Base-by-base conservation (phyloP, 2,329 filamentous ascomycete genomes). In the Penicillium frequentans region DNA sequence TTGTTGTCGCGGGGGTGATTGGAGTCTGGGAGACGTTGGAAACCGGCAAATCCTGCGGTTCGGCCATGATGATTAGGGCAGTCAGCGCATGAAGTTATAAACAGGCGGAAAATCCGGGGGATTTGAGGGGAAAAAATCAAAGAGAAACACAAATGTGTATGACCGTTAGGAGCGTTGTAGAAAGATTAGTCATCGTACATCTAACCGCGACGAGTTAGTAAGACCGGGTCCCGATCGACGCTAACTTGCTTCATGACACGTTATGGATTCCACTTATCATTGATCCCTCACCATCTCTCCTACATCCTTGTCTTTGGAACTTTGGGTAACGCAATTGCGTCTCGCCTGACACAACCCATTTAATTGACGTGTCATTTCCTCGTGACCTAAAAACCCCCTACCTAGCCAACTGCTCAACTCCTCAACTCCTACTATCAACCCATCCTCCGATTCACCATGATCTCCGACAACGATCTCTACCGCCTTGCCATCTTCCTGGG, bases 401-500 rank as follows among this genome's bases (percentile, higher is more conserved):
- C 47, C 48, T 27, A 16, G 11, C 33, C 57, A 27, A 42, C 44
- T 52, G 24, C 26, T 24, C 35, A 46, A 19, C 27, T 9, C 23
- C 21, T 27, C 11, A 31, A 31, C 23, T 35, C 29, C 42, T 7
- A 19, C 37, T 49, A 27, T 16, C 42, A n/a, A 33, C 10, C 23
- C 10, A 7, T 14, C 23, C 14, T 23, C 35, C 21, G 37, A 39
- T 35, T 54, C 81, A 90, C 69, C 49, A 99, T 99, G 95, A 98
- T 99, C 74, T 89, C 93, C 74, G 95, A 99, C 86, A 81, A 84
- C 75, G 88, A 95, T 64, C 88, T 99, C 69, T 97, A 98, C 83
- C 85, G 85, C 61, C 86, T 99, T 29, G 93, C 95, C 75, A 87
- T 98, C 75, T 93, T 97, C 75, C 90, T 99, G 58, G 95, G 95